Conservation (phyloP, 495 filamentous ascomycete genomes). For the Neurospora intermedia region DNA sequence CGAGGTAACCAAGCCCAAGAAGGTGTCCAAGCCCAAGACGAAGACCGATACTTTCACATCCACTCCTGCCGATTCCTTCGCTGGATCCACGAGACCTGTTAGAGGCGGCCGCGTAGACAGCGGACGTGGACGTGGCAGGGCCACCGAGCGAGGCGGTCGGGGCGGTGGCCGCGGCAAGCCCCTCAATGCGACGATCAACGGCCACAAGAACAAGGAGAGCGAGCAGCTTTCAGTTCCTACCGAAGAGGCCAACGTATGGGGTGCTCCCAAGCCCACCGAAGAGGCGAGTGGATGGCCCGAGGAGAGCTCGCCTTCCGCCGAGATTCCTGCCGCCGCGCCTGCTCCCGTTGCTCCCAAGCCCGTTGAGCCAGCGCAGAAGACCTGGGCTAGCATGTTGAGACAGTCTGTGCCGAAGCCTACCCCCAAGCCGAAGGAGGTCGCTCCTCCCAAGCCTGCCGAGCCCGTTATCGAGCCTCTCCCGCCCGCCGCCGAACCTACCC, state of each 20-base stretch:
- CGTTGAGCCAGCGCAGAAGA: slow-evolving; percentile 30
- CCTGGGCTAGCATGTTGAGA: slow-evolving; percentile 48
- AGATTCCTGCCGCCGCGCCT: slow-evolving; percentile 7
- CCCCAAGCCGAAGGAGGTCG: slow-evolving; percentile 35
- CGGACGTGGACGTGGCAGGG: slow-evolving; percentile 60
- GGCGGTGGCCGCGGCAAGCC: slow-evolving; percentile 46
- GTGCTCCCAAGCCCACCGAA: slow-evolving; percentile 26
- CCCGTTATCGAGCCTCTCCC: slow-evolving; percentile 28
- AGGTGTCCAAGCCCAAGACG: slow-evolving; percentile 72
- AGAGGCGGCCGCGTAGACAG: slow-evolving; percentile 61
- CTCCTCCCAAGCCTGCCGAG: slow-evolving; percentile 30
- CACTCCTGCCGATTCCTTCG: slow-evolving; percentile 38
- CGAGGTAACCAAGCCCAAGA: slow-evolving; percentile 86
- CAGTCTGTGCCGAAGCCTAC: slow-evolving; percentile 32
- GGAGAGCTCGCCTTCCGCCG: slow-evolving; percentile 3
- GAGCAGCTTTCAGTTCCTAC: slow-evolving; percentile 39
- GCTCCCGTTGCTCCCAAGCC: slow-evolving; percentile 20
- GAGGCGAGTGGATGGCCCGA: slow-evolving; percentile 16
- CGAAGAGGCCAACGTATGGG: slow-evolving; percentile 32
- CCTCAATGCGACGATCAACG: slow-evolving; percentile 41
- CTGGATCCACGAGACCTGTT: slow-evolving; percentile 25
- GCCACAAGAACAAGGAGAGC: slow-evolving; percentile 36
- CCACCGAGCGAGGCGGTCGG: slow-evolving; percentile 60
- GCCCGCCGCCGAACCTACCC: slow-evolving; percentile 14
- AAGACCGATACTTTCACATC: slow-evolving; percentile 55